Conservation (phyloP, 176 grass and related monocot genomes). For the Poa annua region DNA sequence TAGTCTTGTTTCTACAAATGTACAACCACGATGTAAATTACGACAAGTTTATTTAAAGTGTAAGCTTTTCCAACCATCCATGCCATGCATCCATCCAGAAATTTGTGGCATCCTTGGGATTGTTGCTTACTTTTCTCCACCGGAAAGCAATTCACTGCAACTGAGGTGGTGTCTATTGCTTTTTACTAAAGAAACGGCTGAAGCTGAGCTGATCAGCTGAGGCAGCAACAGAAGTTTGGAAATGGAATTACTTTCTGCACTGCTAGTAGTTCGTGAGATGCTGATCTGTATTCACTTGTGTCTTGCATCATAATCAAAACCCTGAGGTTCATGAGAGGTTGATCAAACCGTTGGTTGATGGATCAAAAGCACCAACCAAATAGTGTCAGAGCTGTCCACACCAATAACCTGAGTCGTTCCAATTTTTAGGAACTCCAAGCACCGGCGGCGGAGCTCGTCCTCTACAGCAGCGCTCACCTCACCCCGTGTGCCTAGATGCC, state of each 20-base stretch:
- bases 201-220: no score
- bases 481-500: no score
- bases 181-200: background rate
- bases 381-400: background rate
- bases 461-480: background rate
- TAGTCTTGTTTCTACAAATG: background rate
- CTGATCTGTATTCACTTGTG: background rate
- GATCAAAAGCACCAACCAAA: background rate
- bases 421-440: background rate
- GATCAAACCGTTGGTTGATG: background rate
- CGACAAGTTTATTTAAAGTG: background rate
- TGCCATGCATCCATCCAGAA: background rate
- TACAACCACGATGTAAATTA: slow-evolving; percentile 4
- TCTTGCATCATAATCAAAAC: background rate
- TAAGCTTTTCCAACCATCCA: background rate
- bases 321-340: background rate
- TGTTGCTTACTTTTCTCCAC: background rate
- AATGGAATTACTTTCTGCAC: background rate
- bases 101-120: background rate
- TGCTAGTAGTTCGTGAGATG: no score
- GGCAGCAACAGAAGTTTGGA: no score
- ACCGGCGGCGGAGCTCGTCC: background rate
- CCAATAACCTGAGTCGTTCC: background rate
- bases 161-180: background rate
- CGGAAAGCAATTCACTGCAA: background rate